phyloP scores from a whole-genome alignment of 495 filamentous ascomycete species.

The Thozetella sp. region DNA sequence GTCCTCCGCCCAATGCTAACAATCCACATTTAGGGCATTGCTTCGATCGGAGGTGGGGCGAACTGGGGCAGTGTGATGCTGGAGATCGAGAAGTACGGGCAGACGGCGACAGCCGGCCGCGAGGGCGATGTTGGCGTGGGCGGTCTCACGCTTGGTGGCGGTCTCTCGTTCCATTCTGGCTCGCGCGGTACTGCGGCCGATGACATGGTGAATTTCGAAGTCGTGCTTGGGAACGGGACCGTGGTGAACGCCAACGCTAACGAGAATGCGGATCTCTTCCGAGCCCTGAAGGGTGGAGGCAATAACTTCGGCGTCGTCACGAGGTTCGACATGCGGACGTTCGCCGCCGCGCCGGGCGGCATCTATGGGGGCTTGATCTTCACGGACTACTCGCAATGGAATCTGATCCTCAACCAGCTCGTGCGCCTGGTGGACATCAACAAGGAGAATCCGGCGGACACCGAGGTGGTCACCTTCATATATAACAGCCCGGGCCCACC shows the following conservation, averaged over 20 bases:
- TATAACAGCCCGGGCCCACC: background rate
- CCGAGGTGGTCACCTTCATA: background rate
- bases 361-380: background rate
- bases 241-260: constrained; percentile 31
- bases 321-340: constrained; percentile 51
- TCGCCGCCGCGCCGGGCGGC: constrained; percentile 14
- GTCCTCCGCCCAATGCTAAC: constrained; percentile 34
- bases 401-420: background rate
- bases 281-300: constrained; percentile 54
- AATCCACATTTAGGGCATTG: constrained; percentile 19
- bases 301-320: constrained; percentile 66
- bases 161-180: constrained; percentile 44
- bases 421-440: background rate
- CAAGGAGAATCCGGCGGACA: background rate
- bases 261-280: constrained; percentile 41
- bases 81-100: constrained; percentile 26
- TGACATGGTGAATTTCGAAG: constrained; percentile 49
- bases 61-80: constrained; percentile 47
- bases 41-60: constrained; percentile 41
- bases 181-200: constrained; percentile 47
- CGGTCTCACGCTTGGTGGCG: constrained; percentile 53
- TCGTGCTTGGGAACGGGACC: constrained; percentile 33
- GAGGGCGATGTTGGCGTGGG: constrained; percentile 51
- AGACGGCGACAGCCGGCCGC: constrained; percentile 46
- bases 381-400: background rate